Base-by-base conservation (phyloP, 176 grass and related monocot species). In the Urochloa ruziziensis region DNA sequence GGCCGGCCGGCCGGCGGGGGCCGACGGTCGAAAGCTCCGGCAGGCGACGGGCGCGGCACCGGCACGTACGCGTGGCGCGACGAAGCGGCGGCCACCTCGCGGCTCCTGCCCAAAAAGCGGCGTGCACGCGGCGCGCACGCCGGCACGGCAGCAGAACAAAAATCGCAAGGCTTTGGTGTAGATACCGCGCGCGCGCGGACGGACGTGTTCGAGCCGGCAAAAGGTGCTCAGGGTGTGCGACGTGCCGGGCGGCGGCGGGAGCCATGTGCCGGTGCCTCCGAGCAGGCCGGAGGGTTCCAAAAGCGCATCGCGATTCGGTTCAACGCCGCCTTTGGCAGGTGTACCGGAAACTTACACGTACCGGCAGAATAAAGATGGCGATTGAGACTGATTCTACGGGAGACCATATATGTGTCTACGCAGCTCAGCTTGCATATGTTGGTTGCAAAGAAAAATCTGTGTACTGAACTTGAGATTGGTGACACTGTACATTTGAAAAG, bases 101-200 rank as follows among this genome's bases (percentile, higher is more conserved):
- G 65, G 4, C 36, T 24, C 15, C 35, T 11, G 11, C 57, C 4
- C 7, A 32, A 67, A 37, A 40, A 71, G 75, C 32, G 73, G 40
- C 21, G 69, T 1, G 42, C 84, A 86, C 83, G 83, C 65, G 83
- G 74, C 83, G 14, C 19, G n/a, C 36, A 14, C 29, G 37, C 1
- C 48, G 39, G 37, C 13, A 2, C 23, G 53, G 21, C 29, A 17
- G 44, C 32, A 30, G 9, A 9, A 52, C 4, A 11, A 28, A 42
- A 19, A 48, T 46, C 75, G 39, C 37, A 21, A 19, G 1, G 34
- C 10, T 53, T 76, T 35, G 60, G 29, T 7, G 0, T 18, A 13
- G 37, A 39, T 6, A 58, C 73, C 62, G 44, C 4, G 13, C 47
- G 42, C 10, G 42, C 47, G 47, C 49, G 49, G 3, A 28, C 19